phyloP scores from a whole-genome alignment of 441 rosid genomes.

The Omphalea diandra region DNA sequence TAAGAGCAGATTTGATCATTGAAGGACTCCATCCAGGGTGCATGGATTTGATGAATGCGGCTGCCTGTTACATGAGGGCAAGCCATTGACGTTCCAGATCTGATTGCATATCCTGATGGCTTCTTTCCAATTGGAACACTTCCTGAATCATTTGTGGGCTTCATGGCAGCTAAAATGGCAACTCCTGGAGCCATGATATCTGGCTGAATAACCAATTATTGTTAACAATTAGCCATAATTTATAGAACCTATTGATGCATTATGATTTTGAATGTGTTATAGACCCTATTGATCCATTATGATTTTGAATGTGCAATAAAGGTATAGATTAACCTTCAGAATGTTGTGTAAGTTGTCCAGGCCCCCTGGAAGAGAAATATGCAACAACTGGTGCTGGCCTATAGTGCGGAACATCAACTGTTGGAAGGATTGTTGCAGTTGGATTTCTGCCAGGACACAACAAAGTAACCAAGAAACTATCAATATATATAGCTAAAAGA shows the following conservation, averaged over 20 bases:
- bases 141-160: constrained; percentile 37
- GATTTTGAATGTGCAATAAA: neutral
- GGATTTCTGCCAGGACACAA: constrained; percentile 25
- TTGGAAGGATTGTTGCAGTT: constrained; percentile 54
- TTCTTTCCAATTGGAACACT: constrained; percentile 30
- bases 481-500: neutral
- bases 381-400: constrained; percentile 77
- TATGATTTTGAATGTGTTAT: too few species aligned
- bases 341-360: constrained; percentile 62
- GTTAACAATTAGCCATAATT: neutral
- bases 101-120: constrained; percentile 38
- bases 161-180: constrained; percentile 61
- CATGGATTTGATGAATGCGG: constrained; percentile 58
- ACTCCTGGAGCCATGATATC: constrained; percentile 81
- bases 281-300: too few species aligned
- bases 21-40: constrained; percentile 60
- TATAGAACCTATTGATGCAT: neutral
- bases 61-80: constrained; percentile 86
- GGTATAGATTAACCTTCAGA: constrained; percentile 51
- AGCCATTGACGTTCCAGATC: constrained; percentile 86
- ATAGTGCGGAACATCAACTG: constrained; percentile 33
- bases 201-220: constrained; percentile 38
- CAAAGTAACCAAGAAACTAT: neutral
- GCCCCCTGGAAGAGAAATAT: constrained; percentile 77
- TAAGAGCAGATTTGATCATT: constrained; percentile 75